These are phyloP conservation scores for Pichia cephalocereana DNA, from an alignment of 805 yeast species.

Conservation along the genomic window DNA sequence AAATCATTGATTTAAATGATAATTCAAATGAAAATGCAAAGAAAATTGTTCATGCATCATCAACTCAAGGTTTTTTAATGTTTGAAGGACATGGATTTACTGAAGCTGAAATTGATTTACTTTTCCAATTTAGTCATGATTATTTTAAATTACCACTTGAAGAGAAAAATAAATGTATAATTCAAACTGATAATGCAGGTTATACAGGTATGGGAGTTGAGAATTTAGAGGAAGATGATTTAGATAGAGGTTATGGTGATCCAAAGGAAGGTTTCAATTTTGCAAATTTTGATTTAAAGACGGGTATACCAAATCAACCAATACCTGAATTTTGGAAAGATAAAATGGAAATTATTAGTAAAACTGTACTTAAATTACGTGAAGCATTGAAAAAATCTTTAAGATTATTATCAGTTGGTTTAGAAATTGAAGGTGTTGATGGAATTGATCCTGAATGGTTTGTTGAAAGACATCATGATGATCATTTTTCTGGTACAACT, in stretches of 20 bases:
- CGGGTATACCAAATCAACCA: constrained; percentile 34
- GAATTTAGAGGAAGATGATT: constrained; percentile 30
- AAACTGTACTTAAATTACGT: constrained; percentile 37
- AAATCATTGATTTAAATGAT: constrained; percentile 34
- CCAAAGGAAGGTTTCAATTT: constrained; percentile 57
- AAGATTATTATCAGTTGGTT: constrained; percentile 49
- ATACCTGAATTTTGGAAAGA: constrained; percentile 45
- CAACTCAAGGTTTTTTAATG: constrained; percentile 42
- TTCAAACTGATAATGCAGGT: constrained; percentile 43
- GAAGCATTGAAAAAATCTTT: constrained; percentile 41
- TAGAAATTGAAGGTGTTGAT: constrained; percentile 45
- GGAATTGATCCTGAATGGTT: constrained; percentile 54
- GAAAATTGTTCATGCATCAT: constrained; percentile 35
- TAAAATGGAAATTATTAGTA: constrained; percentile 32
- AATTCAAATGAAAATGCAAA: constrained; percentile 27
- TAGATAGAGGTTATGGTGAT: constrained; percentile 32
- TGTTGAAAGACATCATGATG: constrained; percentile 45
- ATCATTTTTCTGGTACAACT: constrained; percentile 48
- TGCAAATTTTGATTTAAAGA: constrained; percentile 40
- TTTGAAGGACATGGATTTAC: constrained; percentile 45
- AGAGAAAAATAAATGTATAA: constrained; percentile 41
- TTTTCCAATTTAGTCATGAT: constrained; percentile 18
- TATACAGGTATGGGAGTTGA: constrained; percentile 33
- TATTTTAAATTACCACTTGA: constrained; percentile 34
- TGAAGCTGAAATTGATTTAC: constrained; percentile 29